phyloP scores from a whole-genome alignment of 2,329 filamentous ascomycete species.

The Cladosporium sp. region DNA sequence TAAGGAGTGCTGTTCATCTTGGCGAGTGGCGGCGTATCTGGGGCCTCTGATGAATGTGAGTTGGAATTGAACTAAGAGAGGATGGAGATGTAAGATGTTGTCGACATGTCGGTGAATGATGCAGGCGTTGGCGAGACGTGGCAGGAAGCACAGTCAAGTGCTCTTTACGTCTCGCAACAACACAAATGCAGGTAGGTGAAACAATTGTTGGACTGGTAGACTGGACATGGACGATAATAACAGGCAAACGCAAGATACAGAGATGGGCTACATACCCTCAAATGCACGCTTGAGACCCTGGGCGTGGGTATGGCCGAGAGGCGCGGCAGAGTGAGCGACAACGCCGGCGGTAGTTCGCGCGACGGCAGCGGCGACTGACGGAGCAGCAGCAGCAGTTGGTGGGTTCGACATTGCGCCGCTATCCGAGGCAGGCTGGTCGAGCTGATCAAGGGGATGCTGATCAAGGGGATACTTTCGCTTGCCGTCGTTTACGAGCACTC shows the following conservation, averaged over 20 bases:
- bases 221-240: not conserved
- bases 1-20: conserved; percentile 47
- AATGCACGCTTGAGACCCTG: conserved; percentile 19
- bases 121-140: conserved; percentile 5
- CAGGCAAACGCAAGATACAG: not conserved
- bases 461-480: conserved; percentile 9
- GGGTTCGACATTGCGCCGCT: conserved; percentile 13
- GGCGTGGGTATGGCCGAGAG: conserved; percentile 15
- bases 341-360: conserved; percentile 6
- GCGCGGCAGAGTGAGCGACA: conserved; percentile 11
- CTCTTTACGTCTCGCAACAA: not conserved
- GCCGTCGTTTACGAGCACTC: conserved; percentile 2
- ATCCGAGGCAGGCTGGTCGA: conserved; percentile 3
- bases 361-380: conserved; percentile 6
- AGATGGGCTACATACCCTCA: conserved; percentile 11
- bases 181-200: not conserved
- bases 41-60: conserved; percentile 11
- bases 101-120: conserved; percentile 15
- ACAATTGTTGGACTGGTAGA: too few species aligned
- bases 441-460: not conserved
- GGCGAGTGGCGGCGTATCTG: conserved; percentile 28
- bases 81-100: not conserved
- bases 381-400: conserved; percentile 3
- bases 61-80: not conserved
- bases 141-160: not conserved